A percentile compares a stretch with the other conserved stretches of the same genome.
These are phyloP conservation scores for Podaxis sp. DNA, from an alignment of 768 basidiomycete genomes.

Conservation along the genomic window DNA sequence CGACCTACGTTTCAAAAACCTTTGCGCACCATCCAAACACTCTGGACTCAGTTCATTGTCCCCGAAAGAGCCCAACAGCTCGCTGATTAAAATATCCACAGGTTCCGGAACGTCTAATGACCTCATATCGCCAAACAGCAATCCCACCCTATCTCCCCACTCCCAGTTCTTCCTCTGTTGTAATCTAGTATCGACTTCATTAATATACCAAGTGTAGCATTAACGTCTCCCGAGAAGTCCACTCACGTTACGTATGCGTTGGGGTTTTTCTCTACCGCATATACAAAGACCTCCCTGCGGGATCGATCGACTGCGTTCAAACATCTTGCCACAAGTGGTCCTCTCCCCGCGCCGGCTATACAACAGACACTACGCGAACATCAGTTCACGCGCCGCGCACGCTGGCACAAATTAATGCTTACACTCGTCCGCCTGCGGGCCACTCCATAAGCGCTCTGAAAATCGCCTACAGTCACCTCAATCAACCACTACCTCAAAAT, in stretches of 20 bases:
- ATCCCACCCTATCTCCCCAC: conserved; percentile 78
- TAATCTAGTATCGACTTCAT: conserved; percentile 45
- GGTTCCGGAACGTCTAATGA: conserved; percentile 76
- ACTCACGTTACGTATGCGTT: conserved; percentile 91
- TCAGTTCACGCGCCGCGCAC: background rate
- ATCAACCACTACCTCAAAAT: conserved; percentile 12
- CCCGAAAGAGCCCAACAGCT: conserved; percentile 94
- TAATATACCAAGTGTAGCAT: background rate
- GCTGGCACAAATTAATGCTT: conserved; percentile 24
- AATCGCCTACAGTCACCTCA: conserved; percentile 56
- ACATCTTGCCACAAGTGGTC: conserved; percentile 86
- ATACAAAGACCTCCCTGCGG: conserved; percentile 59
- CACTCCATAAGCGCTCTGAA: conserved; percentile 77
- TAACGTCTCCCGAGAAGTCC: conserved; percentile 13
- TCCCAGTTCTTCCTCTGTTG: conserved; percentile 79
- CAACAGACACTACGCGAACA: conserved; percentile 64
- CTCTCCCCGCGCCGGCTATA: conserved; percentile 93
- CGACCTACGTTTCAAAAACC: conserved; percentile 84
- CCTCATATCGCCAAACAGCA: conserved; percentile 97
- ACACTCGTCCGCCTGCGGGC: conserved; percentile 61
- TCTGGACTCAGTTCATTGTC: conserved; percentile 99
- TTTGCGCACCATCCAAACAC: conserved; percentile 93
- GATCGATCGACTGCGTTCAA: conserved; percentile 74
- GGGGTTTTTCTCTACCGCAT: conserved; percentile 96
- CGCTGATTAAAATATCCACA: conserved; percentile 93